Base-by-base conservation (phyloP, 768 basidiomycete species). In the Sporobolomyces pararoseus region DNA sequence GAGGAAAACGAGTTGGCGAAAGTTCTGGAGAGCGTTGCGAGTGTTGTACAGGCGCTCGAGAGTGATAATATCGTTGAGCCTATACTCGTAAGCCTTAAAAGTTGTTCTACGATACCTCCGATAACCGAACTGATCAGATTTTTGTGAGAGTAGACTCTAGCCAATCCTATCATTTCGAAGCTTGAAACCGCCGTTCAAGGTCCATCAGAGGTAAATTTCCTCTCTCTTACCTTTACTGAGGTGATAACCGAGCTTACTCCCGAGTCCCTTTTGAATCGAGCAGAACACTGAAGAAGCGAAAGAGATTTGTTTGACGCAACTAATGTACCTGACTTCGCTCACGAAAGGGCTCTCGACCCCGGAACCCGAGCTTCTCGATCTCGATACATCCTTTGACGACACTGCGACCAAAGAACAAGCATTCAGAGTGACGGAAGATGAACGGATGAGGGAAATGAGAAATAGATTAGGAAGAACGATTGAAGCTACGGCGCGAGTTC, bases 21-120 rank as follows among this genome's bases (percentile, higher is more conserved):
- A 70, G 81, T 82, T 6, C 76, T 82, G 16, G 79, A 81, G 59
- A 80, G 79, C 1, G 81, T 82, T 31, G 79, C 80, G 1, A 81
- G 80, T 44, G 81, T 82, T 25, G 77, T 82, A 14, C 81, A 82
- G 66, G 82, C 82, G 2, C 68, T 82, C 23, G 73, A 79, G 0
- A 76, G 77, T 0, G 59, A 52, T 0, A 77, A 79, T 34, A 78
- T 78, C 4, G 73, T 81, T 35, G 77, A 78, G 7, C 79, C 80
- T 0, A 76, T 82, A 21, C 68, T 79, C 54, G 80, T 78, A 25
- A 58, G 77, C 31, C 27, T 1, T n/a, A 17, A 7, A 31, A 17
- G 39, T 19, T 13, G 25, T 3, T 19, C 35, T 14, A 7, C 13
- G n/a, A 7, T 4, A n/a, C 17, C n/a, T 31, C 51, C 27, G 42